Conservation (phyloP, 2,329 filamentous ascomycete genomes). For the Ascocoryne sarcoides region DNA sequence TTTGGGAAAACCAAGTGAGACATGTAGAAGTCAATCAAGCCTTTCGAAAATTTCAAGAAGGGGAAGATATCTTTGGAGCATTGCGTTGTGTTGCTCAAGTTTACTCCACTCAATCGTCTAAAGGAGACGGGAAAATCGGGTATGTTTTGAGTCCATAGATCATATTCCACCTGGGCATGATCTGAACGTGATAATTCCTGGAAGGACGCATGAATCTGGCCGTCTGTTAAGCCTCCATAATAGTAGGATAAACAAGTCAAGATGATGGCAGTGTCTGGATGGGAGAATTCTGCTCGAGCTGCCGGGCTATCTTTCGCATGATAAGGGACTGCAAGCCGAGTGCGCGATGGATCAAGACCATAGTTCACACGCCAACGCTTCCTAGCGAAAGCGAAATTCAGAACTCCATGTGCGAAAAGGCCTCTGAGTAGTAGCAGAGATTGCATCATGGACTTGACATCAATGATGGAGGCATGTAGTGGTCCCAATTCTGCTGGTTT, state of each 20-base stretch:
- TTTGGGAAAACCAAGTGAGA: constrained; percentile 48
- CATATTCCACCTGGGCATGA: constrained; percentile 43
- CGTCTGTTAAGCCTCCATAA: constrained; percentile 43
- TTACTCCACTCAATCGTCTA: constrained; percentile 41
- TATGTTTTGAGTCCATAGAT: constrained; percentile 36
- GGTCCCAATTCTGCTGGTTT: constrained; percentile 13
- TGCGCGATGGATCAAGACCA: constrained; percentile 41
- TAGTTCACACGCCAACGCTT: constrained; percentile 62
- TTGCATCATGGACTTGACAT: constrained; percentile 27
- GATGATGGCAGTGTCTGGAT: constrained; percentile 48
- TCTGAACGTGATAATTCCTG: constrained; percentile 40
- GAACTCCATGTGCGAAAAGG: constrained; percentile 45
- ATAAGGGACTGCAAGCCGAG: constrained; percentile 48
- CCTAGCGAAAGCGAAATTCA: constrained; percentile 42
- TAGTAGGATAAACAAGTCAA: constrained; percentile 50
- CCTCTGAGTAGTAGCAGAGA: constrained; percentile 43
- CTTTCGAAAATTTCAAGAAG: constrained; percentile 41
- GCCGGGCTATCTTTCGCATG: constrained; percentile 50
- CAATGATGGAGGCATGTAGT: not conserved
- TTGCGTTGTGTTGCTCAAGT: constrained; percentile 44
- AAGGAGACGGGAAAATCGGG: constrained; percentile 31
- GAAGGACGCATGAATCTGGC: constrained; percentile 41
- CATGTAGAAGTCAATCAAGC: constrained; percentile 55
- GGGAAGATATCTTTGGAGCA: constrained; percentile 44
- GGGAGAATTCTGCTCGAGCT: constrained; percentile 50